These are phyloP conservation scores for Tetradesmus lagerheimii DNA, from an alignment of 139 green algal species.

Conservation along the genomic window DNA sequence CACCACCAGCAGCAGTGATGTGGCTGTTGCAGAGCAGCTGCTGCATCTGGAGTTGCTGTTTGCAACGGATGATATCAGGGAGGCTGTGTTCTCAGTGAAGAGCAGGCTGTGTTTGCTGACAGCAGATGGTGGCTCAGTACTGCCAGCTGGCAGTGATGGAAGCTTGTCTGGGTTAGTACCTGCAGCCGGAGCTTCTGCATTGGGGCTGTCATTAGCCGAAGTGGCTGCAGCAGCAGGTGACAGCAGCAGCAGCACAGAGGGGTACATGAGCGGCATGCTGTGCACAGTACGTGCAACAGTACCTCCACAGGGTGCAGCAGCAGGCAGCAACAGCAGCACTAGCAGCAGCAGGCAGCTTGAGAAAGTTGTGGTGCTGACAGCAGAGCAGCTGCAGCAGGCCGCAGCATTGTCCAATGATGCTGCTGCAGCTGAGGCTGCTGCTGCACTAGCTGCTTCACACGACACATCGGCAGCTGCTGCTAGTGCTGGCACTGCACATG, in stretches of 20 bases:
- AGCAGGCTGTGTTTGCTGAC: neutral
- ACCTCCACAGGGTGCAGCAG: neutral
- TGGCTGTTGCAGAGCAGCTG: neutral
- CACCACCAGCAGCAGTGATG: neutral
- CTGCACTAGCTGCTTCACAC: neutral
- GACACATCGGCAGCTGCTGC: neutral
- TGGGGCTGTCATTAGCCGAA: neutral
- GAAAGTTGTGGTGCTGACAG: neutral
- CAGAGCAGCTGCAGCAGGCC: slow-evolving; percentile 27
- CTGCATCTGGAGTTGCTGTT: slow-evolving; percentile 37
- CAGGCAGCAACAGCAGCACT: neutral
- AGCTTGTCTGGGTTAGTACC: neutral
- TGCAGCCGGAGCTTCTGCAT: neutral
- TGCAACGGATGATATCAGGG: neutral
- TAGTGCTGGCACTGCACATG: neutral
- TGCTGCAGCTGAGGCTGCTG: neutral
- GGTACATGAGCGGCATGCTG: slow-evolving; percentile 28
- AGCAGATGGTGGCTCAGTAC: neutral
- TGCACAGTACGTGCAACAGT: neutral
- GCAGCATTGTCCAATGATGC: neutral
- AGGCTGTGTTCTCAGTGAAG: neutral
- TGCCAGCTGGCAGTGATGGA: neutral
- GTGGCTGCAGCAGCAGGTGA: neutral
- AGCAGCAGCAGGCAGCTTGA: neutral
- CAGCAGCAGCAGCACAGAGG: neutral